phyloP scores from a whole-genome alignment of 2,329 filamentous ascomycete genomes.

The Sclerotinia sclerotiorum region DNA sequence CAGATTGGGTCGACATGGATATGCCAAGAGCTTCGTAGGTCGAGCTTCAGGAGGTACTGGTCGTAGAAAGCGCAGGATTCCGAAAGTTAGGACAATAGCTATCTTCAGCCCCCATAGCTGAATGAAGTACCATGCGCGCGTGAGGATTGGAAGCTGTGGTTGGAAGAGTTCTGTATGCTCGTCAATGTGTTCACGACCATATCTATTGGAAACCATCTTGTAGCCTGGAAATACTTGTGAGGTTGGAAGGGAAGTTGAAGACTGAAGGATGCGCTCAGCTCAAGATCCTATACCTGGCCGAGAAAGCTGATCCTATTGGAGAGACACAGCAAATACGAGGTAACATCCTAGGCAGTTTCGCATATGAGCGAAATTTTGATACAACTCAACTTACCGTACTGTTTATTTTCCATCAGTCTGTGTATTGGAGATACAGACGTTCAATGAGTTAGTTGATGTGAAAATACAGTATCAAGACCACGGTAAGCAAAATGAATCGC shows the following conservation, averaged over 20 bases:
- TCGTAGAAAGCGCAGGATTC: slow-evolving; percentile 17
- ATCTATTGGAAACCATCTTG: slow-evolving; percentile 11
- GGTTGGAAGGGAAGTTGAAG: not conserved
- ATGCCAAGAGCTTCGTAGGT: slow-evolving; percentile 25
- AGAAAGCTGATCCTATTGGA: slow-evolving; percentile 16
- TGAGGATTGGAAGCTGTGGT: slow-evolving; percentile 22
- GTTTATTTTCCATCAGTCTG: not conserved
- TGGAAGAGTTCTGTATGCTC: slow-evolving; percentile 14
- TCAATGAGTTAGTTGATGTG: not conserved
- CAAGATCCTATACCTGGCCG: not conserved
- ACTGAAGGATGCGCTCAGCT: not conserved
- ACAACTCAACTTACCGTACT: not conserved
- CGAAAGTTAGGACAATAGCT: slow-evolving; percentile 18
- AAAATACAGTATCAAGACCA: not conserved
- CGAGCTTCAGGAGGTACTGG: slow-evolving; percentile 17
- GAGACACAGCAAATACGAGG: not conserved
- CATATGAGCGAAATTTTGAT: not conserved
- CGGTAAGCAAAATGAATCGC: too few relatives aligned
- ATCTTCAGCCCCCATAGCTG: slow-evolving; percentile 27
- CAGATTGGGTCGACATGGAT: slow-evolving; percentile 36
- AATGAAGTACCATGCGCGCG: slow-evolving; percentile 24
- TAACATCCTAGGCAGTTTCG: not conserved
- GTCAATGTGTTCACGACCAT: not conserved
- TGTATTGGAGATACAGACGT: not conserved
- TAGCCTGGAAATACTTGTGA: not conserved